A percentile compares a stretch with the other conserved stretches of the same genome.
Conservation (phyloP, 768 basidiomycete species). For the Mrakia gelida region DNA sequence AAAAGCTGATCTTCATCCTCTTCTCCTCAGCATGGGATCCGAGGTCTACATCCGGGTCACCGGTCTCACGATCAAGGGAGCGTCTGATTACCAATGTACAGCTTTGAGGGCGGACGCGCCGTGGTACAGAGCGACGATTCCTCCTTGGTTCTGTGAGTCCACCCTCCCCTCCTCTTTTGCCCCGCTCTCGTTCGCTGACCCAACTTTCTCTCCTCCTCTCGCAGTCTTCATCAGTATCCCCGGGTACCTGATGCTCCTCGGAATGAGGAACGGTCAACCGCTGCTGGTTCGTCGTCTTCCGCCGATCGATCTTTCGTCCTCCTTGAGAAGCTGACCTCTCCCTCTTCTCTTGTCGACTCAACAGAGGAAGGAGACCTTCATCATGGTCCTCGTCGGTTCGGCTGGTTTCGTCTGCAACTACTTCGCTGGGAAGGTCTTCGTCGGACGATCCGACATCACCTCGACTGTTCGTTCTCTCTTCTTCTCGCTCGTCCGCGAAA, state of each 20-base stretch:
- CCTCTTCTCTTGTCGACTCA: slow-evolving; percentile 20
- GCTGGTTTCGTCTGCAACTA: slow-evolving; percentile 61
- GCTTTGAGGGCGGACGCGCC: slow-evolving; percentile 57
- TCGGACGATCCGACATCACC: slow-evolving; percentile 67
- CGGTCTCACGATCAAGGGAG: slow-evolving; percentile 49
- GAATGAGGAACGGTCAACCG: slow-evolving; percentile 47
- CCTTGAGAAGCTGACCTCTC: neutral
- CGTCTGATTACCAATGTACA: slow-evolving; percentile 59
- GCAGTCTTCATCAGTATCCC: slow-evolving; percentile 46
- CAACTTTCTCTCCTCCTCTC: neutral
- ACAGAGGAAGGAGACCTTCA: slow-evolving; percentile 41
- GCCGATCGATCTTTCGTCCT: too few relatives aligned
- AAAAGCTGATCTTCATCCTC: neutral
- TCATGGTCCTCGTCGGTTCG: slow-evolving; percentile 57
- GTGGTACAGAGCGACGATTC: slow-evolving; percentile 72
- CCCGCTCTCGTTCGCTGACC: neutral
- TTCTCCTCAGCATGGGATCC: slow-evolving; percentile 55
- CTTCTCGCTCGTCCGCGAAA: slow-evolving; percentile 31
- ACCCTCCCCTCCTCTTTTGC: slow-evolving; percentile 38
- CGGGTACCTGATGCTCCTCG: slow-evolving; percentile 44
- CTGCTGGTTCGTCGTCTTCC: slow-evolving; percentile 35
- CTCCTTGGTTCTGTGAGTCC: slow-evolving; percentile 58
- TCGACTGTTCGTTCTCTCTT: slow-evolving; percentile 59
- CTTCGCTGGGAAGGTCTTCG: slow-evolving; percentile 57
- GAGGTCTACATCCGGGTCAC: slow-evolving; percentile 62